These are phyloP conservation scores for Nephelium lappaceum DNA, from an alignment of 345 rosid genomes.

Conservation along the genomic window DNA sequence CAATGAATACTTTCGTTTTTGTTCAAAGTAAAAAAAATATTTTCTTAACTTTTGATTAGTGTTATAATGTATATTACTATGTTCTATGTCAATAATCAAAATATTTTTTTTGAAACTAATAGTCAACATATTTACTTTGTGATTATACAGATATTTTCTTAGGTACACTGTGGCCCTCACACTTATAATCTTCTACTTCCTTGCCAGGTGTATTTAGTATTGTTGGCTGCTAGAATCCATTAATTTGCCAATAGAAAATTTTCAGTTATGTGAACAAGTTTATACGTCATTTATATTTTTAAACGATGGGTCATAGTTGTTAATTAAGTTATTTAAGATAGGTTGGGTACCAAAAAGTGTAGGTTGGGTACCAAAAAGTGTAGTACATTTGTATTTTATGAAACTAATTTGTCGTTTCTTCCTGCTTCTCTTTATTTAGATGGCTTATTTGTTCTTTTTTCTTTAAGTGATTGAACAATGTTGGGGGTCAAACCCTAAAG, in stretches of 20 bases:
- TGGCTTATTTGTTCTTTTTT: background rate
- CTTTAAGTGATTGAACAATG: background rate
- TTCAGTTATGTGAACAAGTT: background rate
- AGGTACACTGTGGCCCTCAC: background rate
- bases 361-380: background rate
- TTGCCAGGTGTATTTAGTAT: background rate
- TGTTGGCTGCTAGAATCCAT: background rate
- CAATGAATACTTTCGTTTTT: no score
- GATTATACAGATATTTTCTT: background rate
- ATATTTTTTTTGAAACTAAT: no score
- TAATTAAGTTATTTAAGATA: background rate
- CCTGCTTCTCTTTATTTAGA: background rate
- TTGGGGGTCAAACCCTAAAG: conserved; percentile 8
- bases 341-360: background rate
- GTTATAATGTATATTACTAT: no score
- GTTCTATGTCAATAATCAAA: no score
- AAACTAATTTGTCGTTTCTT: no score
- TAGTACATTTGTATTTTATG: background rate
- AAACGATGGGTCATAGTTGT: background rate
- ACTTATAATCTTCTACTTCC: no score
- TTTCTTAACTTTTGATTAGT: no score
- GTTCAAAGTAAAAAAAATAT: no score
- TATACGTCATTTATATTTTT: no score
- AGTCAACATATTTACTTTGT: no score
- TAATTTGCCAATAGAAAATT: background rate